Base-by-base conservation (phyloP, 148 eudicot species). In the Rhododendron mucronatum region DNA sequence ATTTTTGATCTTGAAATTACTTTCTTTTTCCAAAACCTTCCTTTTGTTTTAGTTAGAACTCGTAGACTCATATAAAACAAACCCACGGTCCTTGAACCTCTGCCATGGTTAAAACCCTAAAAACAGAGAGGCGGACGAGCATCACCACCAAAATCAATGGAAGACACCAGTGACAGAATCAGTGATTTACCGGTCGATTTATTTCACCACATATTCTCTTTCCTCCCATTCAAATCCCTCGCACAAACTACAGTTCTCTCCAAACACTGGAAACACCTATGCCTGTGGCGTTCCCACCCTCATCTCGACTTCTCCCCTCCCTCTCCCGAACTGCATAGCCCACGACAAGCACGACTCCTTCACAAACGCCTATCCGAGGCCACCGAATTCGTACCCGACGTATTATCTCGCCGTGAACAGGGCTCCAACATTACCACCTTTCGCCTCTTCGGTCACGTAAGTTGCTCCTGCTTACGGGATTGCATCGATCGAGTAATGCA, bases 401-500 rank as follows among this genome's bases (percentile, higher is more conserved):
- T 55, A 15, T 16, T 55, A 55, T 55, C 20, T 15, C 59, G 21
- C 59, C 59, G 59, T 3, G 3, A 16, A 15, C 59, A 55, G 59
- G 59, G 20, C 45, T 75, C 88, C 12, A 88, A 86, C 39, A 75
- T 93, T 0, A 47, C 90, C 88, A 4, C 65, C n/a, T 59, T 59
- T 6, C 65, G 65, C n/a, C 23, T 59, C 65, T 18, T 59, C n/a
- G 65, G 12, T 85, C 80, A 16, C 10, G 91, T 44, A 91, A 85
- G 41, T 91, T 88, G 39, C 85, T 93, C 1, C 33, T 85, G 1
- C 86, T 91, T 4, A 83, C 87, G 8, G 65, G 69, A 2, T 44
- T 94, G 85, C n/a, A 90, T 94, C 23, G 88, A 93, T 3, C 44
- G 79, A 2, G 92, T 94, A 0, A 86, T 90, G 15, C 84, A 77